Base-by-base conservation (phyloP, 768 basidiomycete genomes). In the Lactarius sp. region DNA sequence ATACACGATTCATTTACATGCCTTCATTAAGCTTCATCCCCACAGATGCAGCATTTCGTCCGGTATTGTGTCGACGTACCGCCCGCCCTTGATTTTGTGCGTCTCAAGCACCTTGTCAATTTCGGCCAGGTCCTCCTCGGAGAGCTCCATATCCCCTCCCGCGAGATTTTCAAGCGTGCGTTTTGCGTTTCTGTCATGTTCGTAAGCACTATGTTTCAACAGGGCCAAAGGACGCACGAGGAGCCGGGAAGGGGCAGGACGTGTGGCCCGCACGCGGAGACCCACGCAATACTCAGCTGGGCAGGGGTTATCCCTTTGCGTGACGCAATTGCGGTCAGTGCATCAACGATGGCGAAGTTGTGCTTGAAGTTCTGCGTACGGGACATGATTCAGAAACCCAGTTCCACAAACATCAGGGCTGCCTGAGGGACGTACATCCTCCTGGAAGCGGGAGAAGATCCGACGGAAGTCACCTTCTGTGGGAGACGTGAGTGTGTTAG, bases 241-340 rank as follows among this genome's bases (percentile, higher is more conserved):
- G 77, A 77, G 0, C 81, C 81, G 0, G 81, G 81, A 20, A 83
- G 74, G 4, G 81, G 80, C 60, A 83, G 73, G 22, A 79, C 74
- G 68, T 79, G 73, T 6, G 56, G 50, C 16, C 77, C 77, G 6
- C 72, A 73, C 6, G 73, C 68, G 31, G 52, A 53, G 3, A 78
- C 77, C 77, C 77, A 79, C 1, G 77, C 77, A 39, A 79, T 71
- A 65, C 70, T 71, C 14, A 79, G 71, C 66, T 77, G 75, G 0
- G 74, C 77, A 5, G 78, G 70, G 0, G 78, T 76, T 37, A 81
- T 69, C 6, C 74, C 74, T 71, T 78, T 80, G 69, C 73, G 75
- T 53, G 71, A 65, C 1, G 80, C 80, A 36, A 82, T 71, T n/a
- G 62, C 70, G 56, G 75, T 68, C 39, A 82, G 67, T 20, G 65